Evolutionary conservation across 2,329 filamentous ascomycete genomes (phyloP).

Genomic region (Celoporthe dispersa): DNA sequence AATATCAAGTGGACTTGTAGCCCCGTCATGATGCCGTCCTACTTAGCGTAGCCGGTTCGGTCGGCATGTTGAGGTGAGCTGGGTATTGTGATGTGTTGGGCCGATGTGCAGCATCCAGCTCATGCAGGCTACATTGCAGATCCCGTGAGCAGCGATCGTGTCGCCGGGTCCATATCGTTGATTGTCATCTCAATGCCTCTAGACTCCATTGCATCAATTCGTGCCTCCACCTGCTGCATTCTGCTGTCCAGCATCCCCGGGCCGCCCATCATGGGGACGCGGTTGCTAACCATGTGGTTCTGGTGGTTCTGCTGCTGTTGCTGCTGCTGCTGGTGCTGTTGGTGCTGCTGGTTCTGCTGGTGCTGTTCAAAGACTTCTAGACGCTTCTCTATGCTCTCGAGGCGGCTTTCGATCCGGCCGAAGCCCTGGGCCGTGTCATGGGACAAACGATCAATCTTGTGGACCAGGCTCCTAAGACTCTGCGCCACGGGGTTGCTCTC

Average conservation of each 20-base stretch:
- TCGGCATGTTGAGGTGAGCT: not conserved
- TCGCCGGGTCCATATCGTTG: slow-evolving; percentile 46
- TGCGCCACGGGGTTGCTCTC: slow-evolving; percentile 63
- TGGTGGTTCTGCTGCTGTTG: slow-evolving; percentile 31
- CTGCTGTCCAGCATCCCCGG: slow-evolving; percentile 32
- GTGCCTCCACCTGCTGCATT: slow-evolving; percentile 42
- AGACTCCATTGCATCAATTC: slow-evolving; percentile 44
- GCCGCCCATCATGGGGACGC: slow-evolving; percentile 33
- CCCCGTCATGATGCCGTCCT: not conserved
- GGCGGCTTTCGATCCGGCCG: slow-evolving; percentile 52
- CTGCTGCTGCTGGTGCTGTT: slow-evolving; percentile 27
- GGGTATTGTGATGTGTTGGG: not conserved
- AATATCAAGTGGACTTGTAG: not conserved
- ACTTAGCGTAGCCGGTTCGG: not conserved
- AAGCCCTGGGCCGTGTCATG: slow-evolving; percentile 61
- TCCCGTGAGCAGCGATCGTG: slow-evolving; percentile 37
- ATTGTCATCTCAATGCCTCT: slow-evolving; percentile 44
- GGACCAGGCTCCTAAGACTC: slow-evolving; percentile 60
- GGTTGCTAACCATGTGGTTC: slow-evolving; percentile 31
- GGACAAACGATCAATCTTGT: slow-evolving; percentile 62
- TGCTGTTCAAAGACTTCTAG: slow-evolving; percentile 55
- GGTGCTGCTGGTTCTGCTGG: slow-evolving; percentile 30
- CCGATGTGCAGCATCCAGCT: not conserved
- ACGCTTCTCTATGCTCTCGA: slow-evolving; percentile 56
- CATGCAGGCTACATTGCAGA: slow-evolving; percentile 40